phyloP scores from a whole-genome alignment of 306 rosid species.

The Morella rubra region DNA sequence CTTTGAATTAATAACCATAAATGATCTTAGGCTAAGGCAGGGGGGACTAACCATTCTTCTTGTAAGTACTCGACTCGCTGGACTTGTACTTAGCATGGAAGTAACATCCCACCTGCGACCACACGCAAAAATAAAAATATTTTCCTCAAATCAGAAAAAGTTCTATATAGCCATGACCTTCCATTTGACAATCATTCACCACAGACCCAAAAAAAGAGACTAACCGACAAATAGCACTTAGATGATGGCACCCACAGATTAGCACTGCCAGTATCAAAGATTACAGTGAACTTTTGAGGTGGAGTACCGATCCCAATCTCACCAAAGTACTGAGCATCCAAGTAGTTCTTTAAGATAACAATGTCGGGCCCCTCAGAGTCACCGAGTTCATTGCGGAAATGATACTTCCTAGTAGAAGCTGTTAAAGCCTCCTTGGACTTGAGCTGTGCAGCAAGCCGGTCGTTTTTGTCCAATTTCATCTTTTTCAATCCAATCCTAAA shows the following conservation, averaged over 20 bases:
- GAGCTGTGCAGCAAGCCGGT: slow-evolving; percentile 39
- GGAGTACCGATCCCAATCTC: slow-evolving; percentile 84
- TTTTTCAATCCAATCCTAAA: slow-evolving; percentile 74
- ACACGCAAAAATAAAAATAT: slow-evolving; percentile 22
- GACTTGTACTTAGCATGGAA: slow-evolving; percentile 74
- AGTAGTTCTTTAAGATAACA: slow-evolving; percentile 67
- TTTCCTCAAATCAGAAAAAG: not conserved
- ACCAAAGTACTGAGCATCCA: slow-evolving; percentile 96
- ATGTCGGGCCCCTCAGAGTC: slow-evolving; percentile 38
- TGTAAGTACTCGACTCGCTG: slow-evolving; percentile 60
- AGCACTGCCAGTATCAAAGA: slow-evolving; percentile 96
- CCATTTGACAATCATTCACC: not conserved
- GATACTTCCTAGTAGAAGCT: slow-evolving; percentile 42
- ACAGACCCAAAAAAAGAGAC: slow-evolving; percentile 15
- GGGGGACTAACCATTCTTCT: slow-evolving; percentile 61
- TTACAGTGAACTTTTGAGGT: slow-evolving; percentile 77
- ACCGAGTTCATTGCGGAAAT: slow-evolving; percentile 33
- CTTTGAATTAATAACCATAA: not conserved
- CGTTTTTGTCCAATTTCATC: slow-evolving; percentile 39
- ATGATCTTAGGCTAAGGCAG: not conserved
- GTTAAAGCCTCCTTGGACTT: slow-evolving; percentile 40
- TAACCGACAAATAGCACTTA: slow-evolving; percentile 75
- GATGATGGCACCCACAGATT: slow-evolving; percentile 90
- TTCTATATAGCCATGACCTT: not conserved
- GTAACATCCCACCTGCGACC: slow-evolving; percentile 70